Conservation (phyloP, 2,329 filamentous ascomycete genomes). For the Coccinonectria pachysandricola region DNA sequence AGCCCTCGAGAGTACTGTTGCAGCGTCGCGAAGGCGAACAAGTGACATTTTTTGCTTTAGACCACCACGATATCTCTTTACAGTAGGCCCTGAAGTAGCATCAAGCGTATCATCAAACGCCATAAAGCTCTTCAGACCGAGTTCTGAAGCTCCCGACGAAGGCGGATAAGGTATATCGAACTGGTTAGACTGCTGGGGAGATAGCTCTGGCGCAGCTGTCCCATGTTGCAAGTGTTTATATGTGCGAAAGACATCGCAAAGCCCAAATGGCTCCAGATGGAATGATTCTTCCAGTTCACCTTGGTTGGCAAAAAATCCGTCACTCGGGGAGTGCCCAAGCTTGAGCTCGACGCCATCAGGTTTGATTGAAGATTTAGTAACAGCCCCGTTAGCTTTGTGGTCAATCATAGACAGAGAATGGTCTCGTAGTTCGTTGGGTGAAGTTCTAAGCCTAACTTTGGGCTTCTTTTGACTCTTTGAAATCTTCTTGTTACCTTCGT, state of each 20-base stretch:
- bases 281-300: conserved; percentile 8
- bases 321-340: conserved; percentile 13
- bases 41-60: conserved; percentile 22
- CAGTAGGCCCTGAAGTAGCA: conserved; percentile 3
- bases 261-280: conserved; percentile 4
- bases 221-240: no score
- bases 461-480: no score
- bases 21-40: conserved; percentile 17
- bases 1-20: no score
- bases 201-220: conserved; percentile 5
- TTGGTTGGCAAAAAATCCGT: conserved; percentile 3
- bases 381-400: no score
- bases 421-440: no score
- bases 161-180: conserved; percentile 26
- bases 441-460: no score
- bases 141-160: conserved; percentile 8
- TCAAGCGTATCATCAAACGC: conserved; percentile 6
- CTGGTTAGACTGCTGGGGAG: conserved; percentile 20
- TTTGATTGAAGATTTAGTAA: no score
- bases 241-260: no score
- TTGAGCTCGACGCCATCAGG: no score
- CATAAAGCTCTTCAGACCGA: conserved; percentile 1
- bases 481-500: no score
- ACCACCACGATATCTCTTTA: conserved; percentile 5
- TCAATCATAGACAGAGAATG: no score